Conservation (phyloP, 2,329 filamentous ascomycete species). For the Stachybotrys chlorohalonatus region DNA sequence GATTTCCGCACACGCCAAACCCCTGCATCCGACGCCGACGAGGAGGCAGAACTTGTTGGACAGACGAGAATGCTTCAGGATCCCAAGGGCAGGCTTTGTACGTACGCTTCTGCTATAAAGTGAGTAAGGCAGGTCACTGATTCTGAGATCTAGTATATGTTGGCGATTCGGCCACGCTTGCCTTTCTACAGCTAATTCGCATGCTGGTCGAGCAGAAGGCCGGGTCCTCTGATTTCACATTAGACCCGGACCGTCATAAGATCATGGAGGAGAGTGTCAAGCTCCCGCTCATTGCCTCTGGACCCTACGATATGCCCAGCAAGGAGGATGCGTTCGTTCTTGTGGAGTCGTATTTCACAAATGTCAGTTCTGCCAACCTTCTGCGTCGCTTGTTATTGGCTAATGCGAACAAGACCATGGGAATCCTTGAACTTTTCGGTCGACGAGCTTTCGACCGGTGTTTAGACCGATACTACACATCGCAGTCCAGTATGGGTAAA, state of each 20-base stretch:
- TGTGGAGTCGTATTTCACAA: conserved; percentile 45
- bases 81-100: conserved; percentile 45
- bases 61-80: conserved; percentile 52
- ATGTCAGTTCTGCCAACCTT: conserved; percentile 30
- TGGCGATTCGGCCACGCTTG: conserved; percentile 53
- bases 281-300: conserved; percentile 19
- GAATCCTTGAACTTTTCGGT: conserved; percentile 52
- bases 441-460: conserved; percentile 36
- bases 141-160: conserved; percentile 39
- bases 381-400: not conserved
- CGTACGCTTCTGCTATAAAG: conserved; percentile 17
- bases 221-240: conserved; percentile 48
- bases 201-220: conserved; percentile 47
- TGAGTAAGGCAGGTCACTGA: not conserved
- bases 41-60: conserved; percentile 46
- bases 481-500: conserved; percentile 39
- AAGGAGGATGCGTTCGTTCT: conserved; percentile 39
- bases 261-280: conserved; percentile 45
- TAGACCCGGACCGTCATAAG: conserved; percentile 46
- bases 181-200: conserved; percentile 51
- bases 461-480: conserved; percentile 44
- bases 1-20: conserved; percentile 21
- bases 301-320: conserved; percentile 34
- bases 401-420: conserved; percentile 37
- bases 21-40: conserved; percentile 36